Base-by-base conservation (phyloP, 495 filamentous ascomycete species). In the Chlorociboria aeruginascens region DNA sequence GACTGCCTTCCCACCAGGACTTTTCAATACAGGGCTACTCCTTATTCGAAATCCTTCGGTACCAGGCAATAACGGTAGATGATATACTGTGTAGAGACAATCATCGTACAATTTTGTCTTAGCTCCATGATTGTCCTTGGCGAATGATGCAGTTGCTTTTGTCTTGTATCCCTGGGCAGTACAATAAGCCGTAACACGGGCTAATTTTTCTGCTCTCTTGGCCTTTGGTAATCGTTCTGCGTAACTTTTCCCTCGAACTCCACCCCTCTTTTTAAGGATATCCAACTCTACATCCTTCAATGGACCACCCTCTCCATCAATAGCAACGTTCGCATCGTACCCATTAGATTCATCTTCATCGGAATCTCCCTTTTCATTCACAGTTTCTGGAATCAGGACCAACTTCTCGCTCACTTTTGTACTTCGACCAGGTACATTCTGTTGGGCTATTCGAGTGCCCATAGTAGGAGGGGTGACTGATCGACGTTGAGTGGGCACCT, bases 51-150 rank as follows among this genome's bases (percentile, higher is more conserved):
- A 95, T 6, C 93, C 92, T 32, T 92, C 86, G 37, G 69, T 72
- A 0, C 92, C 93, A 7, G 84, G 82, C 42, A 97, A 67, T 41
- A 99, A 63, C 8, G 92, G 92, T 25, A 95, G 68, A 66, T 97
- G 89, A 63, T 97, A 99, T 30, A 90, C 92, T 6, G 80, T 84
- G 57, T 99, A 99, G 14, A 99, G 71, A 59, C 93, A 97, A 60
- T 99, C 93, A 63, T 97, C 93, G 63, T 99, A 99, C n/a, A 97
- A 73, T 63, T 99, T 99, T 35, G 89, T 94, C 66, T 85, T 78
- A 0, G 88, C 93, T n/a, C 82, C 82, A 72, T 99, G 92, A 59
- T 78, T 78, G 39, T 82, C 86, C 60, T 83, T 85, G 32, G 95
- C 73, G 67, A 99, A 99, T 39, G 84, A 76, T 14, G 87, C 86